These are phyloP conservation scores for Dactylellina sp. DNA, from an alignment of 2,329 filamentous ascomycete species.

Conservation along the genomic window DNA sequence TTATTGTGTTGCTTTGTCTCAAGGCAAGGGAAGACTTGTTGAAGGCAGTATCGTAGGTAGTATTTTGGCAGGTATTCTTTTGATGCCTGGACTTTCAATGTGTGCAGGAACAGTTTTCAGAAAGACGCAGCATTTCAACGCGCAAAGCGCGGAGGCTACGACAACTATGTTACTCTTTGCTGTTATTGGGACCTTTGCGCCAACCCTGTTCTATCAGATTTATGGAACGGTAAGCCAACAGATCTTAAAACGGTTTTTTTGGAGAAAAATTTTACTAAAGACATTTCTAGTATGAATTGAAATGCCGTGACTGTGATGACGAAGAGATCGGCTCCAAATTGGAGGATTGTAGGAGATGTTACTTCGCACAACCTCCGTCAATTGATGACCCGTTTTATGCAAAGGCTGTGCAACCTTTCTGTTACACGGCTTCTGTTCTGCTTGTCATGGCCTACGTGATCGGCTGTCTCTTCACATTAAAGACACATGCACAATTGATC, in stretches of 20 bases:
- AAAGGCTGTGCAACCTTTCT: conserved; percentile 91
- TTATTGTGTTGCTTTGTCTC: conserved; percentile 90
- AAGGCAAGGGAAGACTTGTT: conserved; percentile 92
- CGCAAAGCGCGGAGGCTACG: conserved; percentile 86
- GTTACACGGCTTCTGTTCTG: conserved; percentile 84
- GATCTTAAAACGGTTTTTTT: conserved; percentile 3
- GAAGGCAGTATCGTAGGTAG: conserved; percentile 98
- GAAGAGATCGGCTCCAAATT: conserved; percentile 65
- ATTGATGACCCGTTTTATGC: conserved; percentile 88
- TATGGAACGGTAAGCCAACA: conserved; percentile 80
- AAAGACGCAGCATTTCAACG: conserved; percentile 98
- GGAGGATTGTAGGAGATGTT: conserved; percentile 87
- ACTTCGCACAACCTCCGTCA: conserved; percentile 87
- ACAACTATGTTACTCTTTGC: conserved; percentile 98
- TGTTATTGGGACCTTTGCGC: conserved; percentile 92
- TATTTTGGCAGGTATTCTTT: conserved; percentile 95
- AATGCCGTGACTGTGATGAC: conserved; percentile 74
- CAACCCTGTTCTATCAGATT: conserved; percentile 97
- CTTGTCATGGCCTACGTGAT: conserved; percentile 94
- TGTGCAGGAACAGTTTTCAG: conserved; percentile 97
- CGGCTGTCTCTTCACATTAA: conserved; percentile 91
- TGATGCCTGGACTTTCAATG: conserved; percentile 95
- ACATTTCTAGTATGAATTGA: conserved; percentile 79
- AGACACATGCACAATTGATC: conserved; percentile 95
- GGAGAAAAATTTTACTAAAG: conserved; percentile 62